phyloP scores from a whole-genome alignment of 1,139 yeast genomes.

The Saccharomyces hybrid region DNA sequence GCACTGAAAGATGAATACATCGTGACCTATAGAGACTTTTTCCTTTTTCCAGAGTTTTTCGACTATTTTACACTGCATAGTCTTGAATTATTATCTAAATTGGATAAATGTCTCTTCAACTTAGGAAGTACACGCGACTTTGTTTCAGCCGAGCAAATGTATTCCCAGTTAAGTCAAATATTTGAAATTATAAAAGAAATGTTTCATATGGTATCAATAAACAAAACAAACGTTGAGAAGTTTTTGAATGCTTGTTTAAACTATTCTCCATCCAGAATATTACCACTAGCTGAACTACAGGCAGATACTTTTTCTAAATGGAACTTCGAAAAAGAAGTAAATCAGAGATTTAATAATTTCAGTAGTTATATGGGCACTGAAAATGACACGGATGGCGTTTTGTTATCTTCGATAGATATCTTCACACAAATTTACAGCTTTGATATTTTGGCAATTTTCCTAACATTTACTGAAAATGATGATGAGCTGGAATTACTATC shows the following conservation, averaged over 20 bases:
- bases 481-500: background rate
- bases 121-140: slow-evolving; percentile 2
- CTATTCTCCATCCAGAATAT: slow-evolving; percentile 16
- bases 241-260: slow-evolving; percentile 20
- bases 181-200: slow-evolving; percentile 10
- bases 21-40: slow-evolving; percentile 18
- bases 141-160: slow-evolving; percentile 4
- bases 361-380: background rate
- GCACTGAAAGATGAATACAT: slow-evolving; percentile 19
- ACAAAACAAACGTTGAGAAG: slow-evolving; percentile 13
- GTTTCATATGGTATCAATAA: slow-evolving; percentile 8
- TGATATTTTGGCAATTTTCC: background rate
- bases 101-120: slow-evolving; percentile 2
- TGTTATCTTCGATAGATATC: slow-evolving; percentile 1
- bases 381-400: background rate
- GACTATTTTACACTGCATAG: slow-evolving; percentile 13
- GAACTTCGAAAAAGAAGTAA: slow-evolving; percentile 1
- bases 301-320: background rate
- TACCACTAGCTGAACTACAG: too few relatives aligned
- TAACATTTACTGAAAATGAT: background rate
- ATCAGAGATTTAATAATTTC: background rate
- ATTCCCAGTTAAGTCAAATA: slow-evolving; percentile 7
- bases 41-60: slow-evolving; percentile 21
- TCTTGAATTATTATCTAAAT: slow-evolving; percentile 8
- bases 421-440: slow-evolving; percentile 2